Evolutionary conservation across 306 rosid genomes (phyloP).

Genomic region (Alnus glutinosa): DNA sequence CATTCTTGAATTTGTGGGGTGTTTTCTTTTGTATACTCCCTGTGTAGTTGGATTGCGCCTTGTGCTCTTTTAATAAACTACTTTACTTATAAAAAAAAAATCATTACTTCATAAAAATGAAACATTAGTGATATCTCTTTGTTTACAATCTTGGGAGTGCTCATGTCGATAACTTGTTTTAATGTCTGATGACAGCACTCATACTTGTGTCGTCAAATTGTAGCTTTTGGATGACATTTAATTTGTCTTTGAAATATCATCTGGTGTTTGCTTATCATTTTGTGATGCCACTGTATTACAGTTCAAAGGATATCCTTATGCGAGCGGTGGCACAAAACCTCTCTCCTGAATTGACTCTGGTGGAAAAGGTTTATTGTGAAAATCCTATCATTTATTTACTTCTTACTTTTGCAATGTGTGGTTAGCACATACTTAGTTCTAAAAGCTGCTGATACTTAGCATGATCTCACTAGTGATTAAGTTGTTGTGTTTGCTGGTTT

Average conservation of each 20-base stretch:
- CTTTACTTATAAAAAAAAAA: no score
- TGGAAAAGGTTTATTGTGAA: slow-evolving; percentile 58
- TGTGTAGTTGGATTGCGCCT: no score
- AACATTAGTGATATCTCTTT: neutral
- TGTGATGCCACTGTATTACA: slow-evolving; percentile 41
- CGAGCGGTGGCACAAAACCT: slow-evolving; percentile 87
- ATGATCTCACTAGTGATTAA: neutral
- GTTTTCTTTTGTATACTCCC: no score
- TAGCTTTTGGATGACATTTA: neutral
- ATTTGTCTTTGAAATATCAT: slow-evolving; percentile 4
- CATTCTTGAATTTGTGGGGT: no score
- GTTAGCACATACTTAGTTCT: neutral
- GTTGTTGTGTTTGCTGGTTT: neutral
- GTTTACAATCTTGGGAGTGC: neutral
- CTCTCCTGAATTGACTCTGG: slow-evolving; percentile 90
- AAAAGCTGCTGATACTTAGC: neutral
- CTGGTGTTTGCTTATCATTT: slow-evolving; percentile 24
- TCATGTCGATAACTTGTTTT: neutral
- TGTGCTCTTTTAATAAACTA: no score
- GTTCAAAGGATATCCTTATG: slow-evolving; percentile 94
- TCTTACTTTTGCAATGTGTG: slow-evolving; percentile 27
- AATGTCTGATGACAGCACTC: neutral
- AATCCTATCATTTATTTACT: slow-evolving; percentile 22
- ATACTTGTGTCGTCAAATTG: neutral
- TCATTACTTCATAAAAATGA: neutral